Evolutionary conservation across 208 protist species (phyloP).

Genomic region (Lotmaria passim): DNA sequence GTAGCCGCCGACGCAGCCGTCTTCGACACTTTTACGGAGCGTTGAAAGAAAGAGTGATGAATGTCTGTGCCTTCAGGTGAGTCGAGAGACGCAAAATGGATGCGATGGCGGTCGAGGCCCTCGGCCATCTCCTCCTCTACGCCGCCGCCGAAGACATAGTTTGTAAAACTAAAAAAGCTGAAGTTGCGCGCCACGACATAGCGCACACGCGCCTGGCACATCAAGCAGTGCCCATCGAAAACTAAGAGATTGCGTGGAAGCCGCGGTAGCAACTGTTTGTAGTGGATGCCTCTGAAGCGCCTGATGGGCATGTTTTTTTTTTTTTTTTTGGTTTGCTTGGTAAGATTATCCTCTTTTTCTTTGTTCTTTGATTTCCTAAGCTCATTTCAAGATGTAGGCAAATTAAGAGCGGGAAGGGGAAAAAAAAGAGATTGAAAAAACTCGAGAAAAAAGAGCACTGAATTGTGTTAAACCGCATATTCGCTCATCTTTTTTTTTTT

Average conservation of each 20-base stretch:
- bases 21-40: background rate
- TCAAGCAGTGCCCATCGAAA: constrained; percentile 82
- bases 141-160: constrained; percentile 31
- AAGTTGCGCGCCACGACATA: constrained; percentile 89
- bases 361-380: background rate
- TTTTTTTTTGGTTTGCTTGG: background rate
- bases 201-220: constrained; percentile 72
- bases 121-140: constrained; percentile 33
- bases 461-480: no score
- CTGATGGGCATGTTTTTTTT: constrained; percentile 16
- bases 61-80: constrained; percentile 58
- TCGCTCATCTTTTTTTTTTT: no score
- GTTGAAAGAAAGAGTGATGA: constrained; percentile 48
- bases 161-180: constrained; percentile 69
- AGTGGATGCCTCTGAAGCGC: constrained; percentile 50
- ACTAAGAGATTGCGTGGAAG: constrained; percentile 79
- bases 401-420: no score
- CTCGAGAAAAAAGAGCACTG: no score
- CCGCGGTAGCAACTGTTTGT: constrained; percentile 47
- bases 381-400: no score
- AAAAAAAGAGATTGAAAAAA: no score
- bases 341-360: background rate
- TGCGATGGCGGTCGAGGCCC: constrained; percentile 57
- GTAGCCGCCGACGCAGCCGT: constrained; percentile 3
- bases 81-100: constrained; percentile 72